Base-by-base conservation (phyloP, 176 grass and related monocot genomes). In the Alloteropsis semialata region DNA sequence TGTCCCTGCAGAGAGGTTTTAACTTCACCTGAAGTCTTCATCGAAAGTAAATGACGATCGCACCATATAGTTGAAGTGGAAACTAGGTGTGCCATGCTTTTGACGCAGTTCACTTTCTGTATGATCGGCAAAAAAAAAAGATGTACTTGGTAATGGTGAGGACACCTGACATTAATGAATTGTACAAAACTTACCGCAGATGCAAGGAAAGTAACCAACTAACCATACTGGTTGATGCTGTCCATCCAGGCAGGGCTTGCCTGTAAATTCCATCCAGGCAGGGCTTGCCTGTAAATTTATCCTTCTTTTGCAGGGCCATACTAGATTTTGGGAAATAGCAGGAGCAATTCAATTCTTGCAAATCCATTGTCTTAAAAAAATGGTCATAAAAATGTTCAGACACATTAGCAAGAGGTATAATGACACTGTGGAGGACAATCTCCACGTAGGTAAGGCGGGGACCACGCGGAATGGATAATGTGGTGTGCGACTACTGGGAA, bases 1-100 rank as follows among this genome's bases (percentile, higher is more conserved):
- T 5, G 82, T 65, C 60, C 77, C 92, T 37, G 91, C 87, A 19
- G 85, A 97, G 49, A 88, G 95, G 81, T 97, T 94, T 88, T 97
- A 87, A 87, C 39, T 22, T 64, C 1, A 11, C 38, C 21, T 61
- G 0, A 53, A 28, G 14, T 54, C 3, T 27, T 84, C 25, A 73
- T 3, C 70, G 1, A 24, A 21, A 61, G 8, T 46, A 59, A 41
- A 78, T 21, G 54, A 15, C 18, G 3, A 42, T 22, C 54, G 22
- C 46, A 79, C 43, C 5, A 3, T 48, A 38, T 29, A 82, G 49
- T 22, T 3, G n/a, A 13, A 12, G 36, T 36, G 14, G 71, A 42
- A 83, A 50, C 68, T 25, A 58, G 16, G 59, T 25, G 64, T 46
- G 28, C 34, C 9, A 27, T 46, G 22, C 50, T 13, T 44, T 59